A percentile compares a stretch with the other conserved stretches of the same genome.
Conservation (phyloP, 306 rosid species). For the Comarum palustre region DNA sequence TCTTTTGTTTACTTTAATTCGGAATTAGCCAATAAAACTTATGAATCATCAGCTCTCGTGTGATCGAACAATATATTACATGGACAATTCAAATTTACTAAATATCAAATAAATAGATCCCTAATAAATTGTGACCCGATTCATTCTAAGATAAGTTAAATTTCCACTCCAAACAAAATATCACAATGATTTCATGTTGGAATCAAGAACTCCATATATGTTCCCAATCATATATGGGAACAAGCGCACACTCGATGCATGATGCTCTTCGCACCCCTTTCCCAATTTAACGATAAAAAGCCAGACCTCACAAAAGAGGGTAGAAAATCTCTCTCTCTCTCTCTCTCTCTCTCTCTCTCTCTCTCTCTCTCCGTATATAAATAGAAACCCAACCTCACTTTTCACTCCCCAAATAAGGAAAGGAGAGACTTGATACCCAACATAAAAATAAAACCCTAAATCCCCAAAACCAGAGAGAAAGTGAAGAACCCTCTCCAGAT, state of each 20-base stretch:
- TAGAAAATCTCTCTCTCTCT: background rate
- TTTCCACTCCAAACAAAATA: no score
- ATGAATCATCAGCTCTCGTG: no score
- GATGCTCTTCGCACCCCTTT: background rate
- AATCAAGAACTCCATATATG: background rate
- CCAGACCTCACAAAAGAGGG: background rate
- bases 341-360: no score
- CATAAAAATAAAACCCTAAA: background rate
- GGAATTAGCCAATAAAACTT: no score
- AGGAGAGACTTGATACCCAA: background rate
- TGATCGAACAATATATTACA: no score
- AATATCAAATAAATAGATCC: no score
- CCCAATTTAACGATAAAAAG: background rate
- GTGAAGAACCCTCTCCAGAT: slow-evolving; percentile 6
- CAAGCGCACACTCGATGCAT: background rate
- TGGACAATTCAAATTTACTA: no score
- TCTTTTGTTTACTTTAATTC: no score
- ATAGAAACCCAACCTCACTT: background rate
- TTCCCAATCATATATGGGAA: background rate
- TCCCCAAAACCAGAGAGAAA: slow-evolving; percentile 9
- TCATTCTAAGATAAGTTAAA: no score
- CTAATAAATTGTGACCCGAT: no score
- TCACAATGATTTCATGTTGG: background rate
- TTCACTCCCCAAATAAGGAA: background rate
- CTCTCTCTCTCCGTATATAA: no score